Percentiles rank a stretch among this genome's conserved stretches.
Conservation (phyloP, 768 basidiomycete genomes). For the Tulasnella calospora region DNA sequence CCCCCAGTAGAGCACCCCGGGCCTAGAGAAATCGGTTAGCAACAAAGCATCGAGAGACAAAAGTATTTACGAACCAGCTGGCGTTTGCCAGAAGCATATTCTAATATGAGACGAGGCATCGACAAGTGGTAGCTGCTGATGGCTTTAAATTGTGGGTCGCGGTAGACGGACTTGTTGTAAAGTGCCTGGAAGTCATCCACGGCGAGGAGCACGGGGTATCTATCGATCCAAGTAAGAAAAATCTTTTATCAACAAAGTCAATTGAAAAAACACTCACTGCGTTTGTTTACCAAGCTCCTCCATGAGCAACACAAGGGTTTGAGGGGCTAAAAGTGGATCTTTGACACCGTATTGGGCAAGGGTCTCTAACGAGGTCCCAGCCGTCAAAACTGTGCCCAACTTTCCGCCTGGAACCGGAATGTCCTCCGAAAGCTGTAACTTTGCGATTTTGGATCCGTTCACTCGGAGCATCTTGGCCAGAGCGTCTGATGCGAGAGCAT, state of each 20-base stretch:
- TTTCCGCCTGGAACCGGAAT: slow-evolving; percentile 22
- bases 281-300: slow-evolving; percentile 59
- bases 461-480: slow-evolving; percentile 39
- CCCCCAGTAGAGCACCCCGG: slow-evolving; percentile 66
- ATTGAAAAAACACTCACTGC: slow-evolving; percentile 43
- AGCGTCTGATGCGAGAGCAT: slow-evolving; percentile 55
- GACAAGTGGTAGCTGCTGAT: slow-evolving; percentile 76
- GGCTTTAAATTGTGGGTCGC: slow-evolving; percentile 61
- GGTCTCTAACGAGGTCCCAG: slow-evolving; percentile 49
- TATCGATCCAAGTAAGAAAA: slow-evolving; percentile 34
- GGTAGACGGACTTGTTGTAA: slow-evolving; percentile 61
- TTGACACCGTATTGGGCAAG: slow-evolving; percentile 57
- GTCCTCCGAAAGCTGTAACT: slow-evolving; percentile 7
- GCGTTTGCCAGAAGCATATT: slow-evolving; percentile 67
- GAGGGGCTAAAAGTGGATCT: slow-evolving; percentile 50
- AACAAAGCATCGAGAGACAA: background rate
- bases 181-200: slow-evolving; percentile 85
- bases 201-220: slow-evolving; percentile 74
- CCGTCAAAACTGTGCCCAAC: slow-evolving; percentile 19
- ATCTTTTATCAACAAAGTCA: background rate
- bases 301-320: slow-evolving; percentile 56
- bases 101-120: slow-evolving; percentile 68
- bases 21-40: slow-evolving; percentile 41
- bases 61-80: slow-evolving; percentile 52
- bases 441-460: slow-evolving; percentile 10